Evolutionary conservation across 306 rosid genomes (phyloP).

Genomic region (Dicorynia guianensis): DNA sequence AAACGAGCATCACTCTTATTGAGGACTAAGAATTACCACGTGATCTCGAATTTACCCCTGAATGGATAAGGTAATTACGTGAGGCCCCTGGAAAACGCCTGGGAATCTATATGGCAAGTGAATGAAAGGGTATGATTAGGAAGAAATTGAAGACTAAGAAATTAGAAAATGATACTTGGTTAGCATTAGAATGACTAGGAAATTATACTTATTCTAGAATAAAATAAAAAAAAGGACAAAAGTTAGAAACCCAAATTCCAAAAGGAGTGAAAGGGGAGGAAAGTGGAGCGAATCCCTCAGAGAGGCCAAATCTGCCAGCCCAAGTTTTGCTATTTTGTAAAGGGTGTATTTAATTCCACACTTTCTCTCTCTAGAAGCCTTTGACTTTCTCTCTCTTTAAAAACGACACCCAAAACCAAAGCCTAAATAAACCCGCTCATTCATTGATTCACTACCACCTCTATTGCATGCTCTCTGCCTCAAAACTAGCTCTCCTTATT

Average conservation of each 20-base stretch:
- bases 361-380: conserved; percentile 47
- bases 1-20: too few species aligned
- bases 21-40: too few species aligned
- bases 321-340: conserved; percentile 24
- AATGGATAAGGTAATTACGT: too few species aligned
- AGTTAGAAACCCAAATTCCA: conserved; percentile 10
- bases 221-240: neutral
- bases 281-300: conserved; percentile 42
- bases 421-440: conserved; percentile 45
- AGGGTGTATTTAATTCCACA: neutral
- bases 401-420: conserved; percentile 38
- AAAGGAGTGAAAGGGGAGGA: conserved; percentile 36
- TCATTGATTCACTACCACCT: conserved; percentile 44
- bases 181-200: too few species aligned
- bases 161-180: too few species aligned
- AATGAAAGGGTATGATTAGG: too few species aligned
- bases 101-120: too few species aligned
- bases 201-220: too few species aligned
- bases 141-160: too few species aligned
- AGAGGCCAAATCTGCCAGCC: conserved; percentile 56
- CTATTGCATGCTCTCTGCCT: conserved; percentile 59
- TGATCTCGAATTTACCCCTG: too few species aligned
- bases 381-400: conserved; percentile 57
- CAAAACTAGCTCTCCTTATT: conserved; percentile 3
- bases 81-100: too few species aligned